Conservation (phyloP, 345 rosid genomes). For the Salix udensis region DNA sequence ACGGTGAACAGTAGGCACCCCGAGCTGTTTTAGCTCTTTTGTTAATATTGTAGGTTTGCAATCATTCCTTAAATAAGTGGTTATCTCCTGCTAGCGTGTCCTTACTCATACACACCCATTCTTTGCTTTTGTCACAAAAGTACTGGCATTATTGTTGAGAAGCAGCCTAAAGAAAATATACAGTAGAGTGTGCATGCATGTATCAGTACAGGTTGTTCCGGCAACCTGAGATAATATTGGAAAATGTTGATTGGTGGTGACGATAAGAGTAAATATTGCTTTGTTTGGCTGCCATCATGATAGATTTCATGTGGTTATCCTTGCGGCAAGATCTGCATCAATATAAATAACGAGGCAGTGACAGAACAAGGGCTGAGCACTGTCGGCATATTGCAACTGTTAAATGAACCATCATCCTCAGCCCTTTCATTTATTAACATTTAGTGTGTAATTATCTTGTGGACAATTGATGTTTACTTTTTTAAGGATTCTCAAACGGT, state of each 20-base stretch:
- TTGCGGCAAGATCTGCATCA: slow-evolving; percentile 16
- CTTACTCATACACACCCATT: not conserved
- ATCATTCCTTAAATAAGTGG: not conserved
- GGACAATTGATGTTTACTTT: not conserved
- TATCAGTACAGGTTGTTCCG: not conserved
- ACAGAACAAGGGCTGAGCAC: slow-evolving; percentile 7
- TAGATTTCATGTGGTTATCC: slow-evolving; percentile 26
- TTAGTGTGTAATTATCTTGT: slow-evolving; percentile 6
- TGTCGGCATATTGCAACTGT: slow-evolving; percentile 12
- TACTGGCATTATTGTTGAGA: not conserved
- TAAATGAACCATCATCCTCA: slow-evolving; percentile 29
- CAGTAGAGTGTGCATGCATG: not conserved
- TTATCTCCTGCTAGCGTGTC: not conserved
- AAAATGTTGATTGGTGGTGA: slow-evolving; percentile 17
- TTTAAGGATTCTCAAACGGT: slow-evolving; percentile 20
- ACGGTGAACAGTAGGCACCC: too few relatives aligned
- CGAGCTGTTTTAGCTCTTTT: too few relatives aligned
- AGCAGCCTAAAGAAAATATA: not conserved
- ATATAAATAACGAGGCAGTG: slow-evolving; percentile 22
- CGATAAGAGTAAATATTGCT: too few relatives aligned
- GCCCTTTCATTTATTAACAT: slow-evolving; percentile 12
- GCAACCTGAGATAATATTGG: not conserved
- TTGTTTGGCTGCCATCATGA: slow-evolving; percentile 5
- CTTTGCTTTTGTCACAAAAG: not conserved
- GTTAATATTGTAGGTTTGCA: not conserved